Conservation (phyloP, 306 rosid genomes). For the Quercus berberidifolia region DNA sequence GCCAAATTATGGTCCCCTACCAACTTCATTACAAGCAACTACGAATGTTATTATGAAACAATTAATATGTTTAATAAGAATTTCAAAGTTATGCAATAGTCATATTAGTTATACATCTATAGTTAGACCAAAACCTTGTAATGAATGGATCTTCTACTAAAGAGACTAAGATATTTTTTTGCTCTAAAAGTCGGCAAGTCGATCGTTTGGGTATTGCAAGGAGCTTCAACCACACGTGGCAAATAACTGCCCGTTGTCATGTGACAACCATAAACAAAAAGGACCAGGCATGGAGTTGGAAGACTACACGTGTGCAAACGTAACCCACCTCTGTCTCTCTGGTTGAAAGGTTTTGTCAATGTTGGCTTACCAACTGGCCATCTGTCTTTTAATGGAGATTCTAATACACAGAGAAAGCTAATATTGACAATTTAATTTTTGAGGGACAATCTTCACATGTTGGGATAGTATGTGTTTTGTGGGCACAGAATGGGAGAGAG, state of each 20-base stretch:
- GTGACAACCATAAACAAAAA: conserved; percentile 5
- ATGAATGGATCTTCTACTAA: too few relatives aligned
- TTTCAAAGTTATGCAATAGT: too few relatives aligned
- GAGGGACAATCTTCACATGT: conserved; percentile 37
- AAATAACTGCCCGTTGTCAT: neutral
- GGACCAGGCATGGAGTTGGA: neutral
- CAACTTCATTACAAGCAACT: too few relatives aligned
- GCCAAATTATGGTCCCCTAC: too few relatives aligned
- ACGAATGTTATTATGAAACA: too few relatives aligned
- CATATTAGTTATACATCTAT: too few relatives aligned
- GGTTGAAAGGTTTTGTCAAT: conserved; percentile 43
- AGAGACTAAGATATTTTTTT: neutral
- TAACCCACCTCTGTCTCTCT: neutral
- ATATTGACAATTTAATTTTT: conserved; percentile 7
- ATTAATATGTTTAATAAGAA: too few relatives aligned
- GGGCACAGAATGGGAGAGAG: conserved; percentile 18
- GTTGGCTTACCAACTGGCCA: conserved; percentile 51
- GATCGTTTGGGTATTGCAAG: neutral
- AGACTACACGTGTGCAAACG: conserved; percentile 41
- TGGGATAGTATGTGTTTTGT: conserved; percentile 20
- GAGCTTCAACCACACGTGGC: neutral
- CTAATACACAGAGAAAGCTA: conserved; percentile 8
- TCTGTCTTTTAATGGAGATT: conserved; percentile 3
- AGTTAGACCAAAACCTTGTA: too few relatives aligned
- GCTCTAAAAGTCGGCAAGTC: neutral